Evolutionary conservation across 176 grass and related monocot species (phyloP).

Genomic region (Cymbopogon citratus): DNA sequence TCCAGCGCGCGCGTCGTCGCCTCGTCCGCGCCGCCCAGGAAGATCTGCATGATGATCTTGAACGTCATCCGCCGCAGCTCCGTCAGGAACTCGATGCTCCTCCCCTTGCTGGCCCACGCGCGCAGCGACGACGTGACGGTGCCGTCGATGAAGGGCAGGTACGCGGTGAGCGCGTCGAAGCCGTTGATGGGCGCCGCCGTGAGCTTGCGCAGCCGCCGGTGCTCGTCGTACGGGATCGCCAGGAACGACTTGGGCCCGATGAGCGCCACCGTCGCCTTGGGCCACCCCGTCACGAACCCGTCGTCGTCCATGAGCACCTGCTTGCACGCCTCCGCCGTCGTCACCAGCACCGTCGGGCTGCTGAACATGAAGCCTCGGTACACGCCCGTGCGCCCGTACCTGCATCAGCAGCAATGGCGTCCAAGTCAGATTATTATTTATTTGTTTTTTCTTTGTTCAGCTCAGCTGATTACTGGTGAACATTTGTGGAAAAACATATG

Average conservation of each 20-base stretch:
- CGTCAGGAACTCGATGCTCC: conserved; percentile 43
- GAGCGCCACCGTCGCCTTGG: conserved; percentile 61
- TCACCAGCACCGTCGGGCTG: conserved; percentile 58
- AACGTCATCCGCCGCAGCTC: conserved; percentile 65
- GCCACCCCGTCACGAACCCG: conserved; percentile 63
- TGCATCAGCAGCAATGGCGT: background rate
- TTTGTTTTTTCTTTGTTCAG: no score
- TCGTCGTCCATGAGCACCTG: conserved; percentile 88
- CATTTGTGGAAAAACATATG: no score
- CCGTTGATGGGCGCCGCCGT: conserved; percentile 76
- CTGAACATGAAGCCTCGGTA: conserved; percentile 97
- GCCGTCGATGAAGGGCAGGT: conserved; percentile 67
- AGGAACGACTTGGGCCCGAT: conserved; percentile 81
- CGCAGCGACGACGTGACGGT: conserved; percentile 49
- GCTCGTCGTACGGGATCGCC: conserved; percentile 61
- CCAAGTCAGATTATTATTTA: no score
- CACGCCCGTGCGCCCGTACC: conserved; percentile 56
- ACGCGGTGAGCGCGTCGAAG: conserved; percentile 70
- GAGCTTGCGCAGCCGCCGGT: conserved; percentile 62
- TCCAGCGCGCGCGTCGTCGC: conserved; percentile 44
- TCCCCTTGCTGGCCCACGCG: conserved; percentile 16
- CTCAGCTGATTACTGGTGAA: no score
- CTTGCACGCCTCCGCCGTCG: conserved; percentile 57
- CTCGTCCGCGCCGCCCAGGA: conserved; percentile 49
- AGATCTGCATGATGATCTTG: conserved; percentile 83